Base-by-base conservation (phyloP, 345 rosid genomes). In the Eucalyptus dawsonii region DNA sequence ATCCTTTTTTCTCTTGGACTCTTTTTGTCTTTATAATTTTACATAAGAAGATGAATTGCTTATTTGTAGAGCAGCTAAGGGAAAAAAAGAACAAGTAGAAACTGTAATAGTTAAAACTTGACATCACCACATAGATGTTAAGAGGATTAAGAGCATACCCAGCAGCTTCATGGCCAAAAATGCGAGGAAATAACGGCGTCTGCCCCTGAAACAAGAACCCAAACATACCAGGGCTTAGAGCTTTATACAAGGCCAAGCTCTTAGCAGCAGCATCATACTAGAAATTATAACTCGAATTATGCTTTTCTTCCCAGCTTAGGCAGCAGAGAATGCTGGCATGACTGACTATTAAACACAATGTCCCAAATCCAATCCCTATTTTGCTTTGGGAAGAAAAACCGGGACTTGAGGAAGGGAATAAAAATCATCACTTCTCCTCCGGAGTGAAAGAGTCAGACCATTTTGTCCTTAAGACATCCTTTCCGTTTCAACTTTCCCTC, bases 151-250 rank as follows among this genome's bases (percentile, higher is more conserved):
- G 15, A 17, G 49, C 90, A 29, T 88, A 92, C 94, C 94, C 92
- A 49, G 91, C 94, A 47, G 92, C 94, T 91, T 93, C 94, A 80
- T 93, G 94, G 80, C 94, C 94, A 34, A 90, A 86, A 17, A 93
- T 91, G 72, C 89, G 87, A 88, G 91, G 92, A 89, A 91, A 88
- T 54, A 91, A 53, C 2, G 90, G 88, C 7, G 89, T 86, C 34
- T 62, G 89, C 5, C 51, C 94, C 90, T 90, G 88, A 60, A 60
- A 87, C 7, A 40, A 58, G 47, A 58, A 87, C 13, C 69, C 69
- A 58, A 87, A 87, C 65, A 76, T 22, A 40, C 47, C 15, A 7
- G 85, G 29, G 47, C 15, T 72, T 37, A 72, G 81, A 72, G 45
- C 81, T 34, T 9, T 72, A 72, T 72, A 34, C 81, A 19, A 72